phyloP scores from a whole-genome alignment of 345 rosid genomes.

The Syzygium grande region DNA sequence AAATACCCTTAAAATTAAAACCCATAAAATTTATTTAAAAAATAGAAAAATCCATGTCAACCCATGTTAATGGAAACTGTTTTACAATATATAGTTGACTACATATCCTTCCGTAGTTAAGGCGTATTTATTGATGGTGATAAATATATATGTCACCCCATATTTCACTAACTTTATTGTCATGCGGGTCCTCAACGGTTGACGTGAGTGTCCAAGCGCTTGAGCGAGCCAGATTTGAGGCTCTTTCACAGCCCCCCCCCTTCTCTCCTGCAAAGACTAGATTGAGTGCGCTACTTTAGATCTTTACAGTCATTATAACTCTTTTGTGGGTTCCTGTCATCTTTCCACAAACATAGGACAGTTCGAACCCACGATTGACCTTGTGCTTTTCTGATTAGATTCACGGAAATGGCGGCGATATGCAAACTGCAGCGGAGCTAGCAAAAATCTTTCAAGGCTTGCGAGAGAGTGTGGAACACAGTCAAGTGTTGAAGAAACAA shows the following conservation, averaged over 20 bases:
- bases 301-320: background rate
- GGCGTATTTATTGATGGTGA: background rate
- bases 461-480: no score
- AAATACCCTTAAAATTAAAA: no score
- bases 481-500: no score
- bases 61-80: background rate
- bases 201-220: no score
- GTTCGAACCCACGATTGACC: background rate
- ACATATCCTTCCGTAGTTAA: background rate
- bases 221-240: no score
- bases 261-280: background rate
- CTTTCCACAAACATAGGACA: background rate
- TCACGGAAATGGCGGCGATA: background rate
- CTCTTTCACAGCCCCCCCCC: background rate
- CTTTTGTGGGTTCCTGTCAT: background rate
- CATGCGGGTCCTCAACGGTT: no score
- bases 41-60: no score
- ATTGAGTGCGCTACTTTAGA: background rate
- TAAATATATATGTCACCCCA: background rate
- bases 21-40: no score
- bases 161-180: no score
- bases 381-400: background rate
- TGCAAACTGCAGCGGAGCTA: background rate
- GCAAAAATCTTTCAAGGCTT: no score
- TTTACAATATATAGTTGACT: background rate